These are phyloP conservation scores for Rhinocladiella similis DNA, from an alignment of 2,329 filamentous ascomycete genomes.

Conservation along the genomic window DNA sequence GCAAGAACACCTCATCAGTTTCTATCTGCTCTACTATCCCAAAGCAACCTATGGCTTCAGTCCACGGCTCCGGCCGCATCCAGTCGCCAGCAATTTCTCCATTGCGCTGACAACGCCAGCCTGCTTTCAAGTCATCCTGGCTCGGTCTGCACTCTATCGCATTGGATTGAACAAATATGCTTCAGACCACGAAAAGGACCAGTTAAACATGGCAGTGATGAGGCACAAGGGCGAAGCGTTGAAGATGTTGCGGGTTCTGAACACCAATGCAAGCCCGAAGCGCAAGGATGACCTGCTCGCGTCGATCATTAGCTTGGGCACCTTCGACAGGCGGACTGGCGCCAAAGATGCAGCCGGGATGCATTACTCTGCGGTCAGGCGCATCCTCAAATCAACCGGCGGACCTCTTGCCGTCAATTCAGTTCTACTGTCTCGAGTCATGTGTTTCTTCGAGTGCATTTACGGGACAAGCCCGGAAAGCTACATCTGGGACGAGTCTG, in stretches of 20 bases:
- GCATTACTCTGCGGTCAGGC: slow-evolving; percentile 20
- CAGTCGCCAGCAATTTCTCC: slow-evolving; percentile 27
- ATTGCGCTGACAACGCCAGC: slow-evolving; percentile 26
- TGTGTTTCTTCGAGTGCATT: slow-evolving; percentile 27
- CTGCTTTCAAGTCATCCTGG: slow-evolving; percentile 26
- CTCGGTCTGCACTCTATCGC: slow-evolving; percentile 25
- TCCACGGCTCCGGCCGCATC: slow-evolving; percentile 23
- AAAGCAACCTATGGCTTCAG: slow-evolving; percentile 27
- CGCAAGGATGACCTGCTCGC: slow-evolving; percentile 23
- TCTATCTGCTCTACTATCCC: slow-evolving; percentile 25
- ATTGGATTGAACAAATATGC: slow-evolving; percentile 24
- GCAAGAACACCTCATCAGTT: slow-evolving; percentile 25
- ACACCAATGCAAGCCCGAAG: slow-evolving; percentile 7
- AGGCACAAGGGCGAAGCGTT: slow-evolving; percentile 24
- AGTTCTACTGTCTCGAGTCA: slow-evolving; percentile 21
- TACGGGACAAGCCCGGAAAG: slow-evolving; percentile 24
- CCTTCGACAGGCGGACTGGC: slow-evolving; percentile 20
- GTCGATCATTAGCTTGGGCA: slow-evolving; percentile 25
- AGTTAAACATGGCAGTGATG: slow-evolving; percentile 20
- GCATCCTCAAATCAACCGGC: slow-evolving; percentile 21
- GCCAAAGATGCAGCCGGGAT: slow-evolving; percentile 15
- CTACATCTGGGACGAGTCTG: slow-evolving; percentile 24
- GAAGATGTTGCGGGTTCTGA: slow-evolving; percentile 18
- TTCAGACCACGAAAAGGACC: slow-evolving; percentile 16
- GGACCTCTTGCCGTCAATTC: slow-evolving; percentile 21